Evolutionary conservation across 73 alveolate genomes (phyloP), one percentile per base, ranked within the genome.

Genomic region (Blepharisma japonicum): DNA sequence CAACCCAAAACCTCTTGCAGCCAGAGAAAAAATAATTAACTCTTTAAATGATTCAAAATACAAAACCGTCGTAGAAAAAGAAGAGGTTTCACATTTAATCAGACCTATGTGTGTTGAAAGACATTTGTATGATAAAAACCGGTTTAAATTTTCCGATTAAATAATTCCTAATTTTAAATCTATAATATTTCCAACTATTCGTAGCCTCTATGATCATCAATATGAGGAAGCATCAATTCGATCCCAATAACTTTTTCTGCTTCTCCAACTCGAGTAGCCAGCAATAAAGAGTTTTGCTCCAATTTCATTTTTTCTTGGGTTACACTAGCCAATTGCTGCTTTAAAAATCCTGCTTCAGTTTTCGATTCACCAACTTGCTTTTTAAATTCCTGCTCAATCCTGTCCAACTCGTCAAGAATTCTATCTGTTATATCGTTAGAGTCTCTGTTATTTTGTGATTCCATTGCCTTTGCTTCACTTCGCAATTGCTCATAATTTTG

Each of bases 251-350:
- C 23, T 39, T 14, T 18, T 25, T 61, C 74, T 14, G 74, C 74
- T 25, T 61, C 74, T 61, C 23, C 47, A 1, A 61, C 23, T 61
- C 23, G 0, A 8, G 47, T 61, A 8, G 74, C 23, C 74, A 61
- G 47, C 39, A n/a, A 4, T 5, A 39, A 61, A 8, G 23, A 61
- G 74, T 61, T 39, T 25, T 61, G 74, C 47, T 61, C 74, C 11
- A 61, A 25, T 61, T 61, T 61, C 49, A 61, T 20, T 61, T 61
- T 61, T 61, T 61, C 74, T 61, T 61, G 74, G 46, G 47, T 61
- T 14, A 61, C 74, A 61, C 47, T 39, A 18, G 74, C 74, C 11
- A 61, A 14, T 61, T 61, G 74, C 23, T 61, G 74, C 23, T 61
- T 61, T 25, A 61, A 61, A 25, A 61, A 61, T 1, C 23, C 23